These are phyloP conservation scores for Mycena albidolilacea DNA, from an alignment of 768 basidiomycete species.

Conservation along the genomic window DNA sequence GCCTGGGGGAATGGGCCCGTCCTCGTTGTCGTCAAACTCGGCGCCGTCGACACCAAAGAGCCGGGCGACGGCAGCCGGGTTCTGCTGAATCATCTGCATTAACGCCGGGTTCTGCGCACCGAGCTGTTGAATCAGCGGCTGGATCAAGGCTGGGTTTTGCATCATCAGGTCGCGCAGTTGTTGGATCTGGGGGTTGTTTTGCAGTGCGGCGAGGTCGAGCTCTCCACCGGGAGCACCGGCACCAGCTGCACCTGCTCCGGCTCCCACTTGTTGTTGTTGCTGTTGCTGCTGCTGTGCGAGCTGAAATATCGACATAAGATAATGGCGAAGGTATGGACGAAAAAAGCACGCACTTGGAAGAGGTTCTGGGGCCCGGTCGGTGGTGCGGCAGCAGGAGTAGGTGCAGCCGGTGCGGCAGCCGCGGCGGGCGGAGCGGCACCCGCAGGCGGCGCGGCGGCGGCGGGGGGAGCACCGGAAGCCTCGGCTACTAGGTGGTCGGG, in stretches of 20 bases:
- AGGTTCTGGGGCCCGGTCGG: conserved; percentile 76
- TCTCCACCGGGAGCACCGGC: conserved; percentile 50
- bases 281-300: conserved; percentile 82
- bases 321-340: not conserved
- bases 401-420: conserved; percentile 55
- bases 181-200: conserved; percentile 74
- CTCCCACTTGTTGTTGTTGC: conserved; percentile 52
- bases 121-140: conserved; percentile 89
- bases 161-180: conserved; percentile 81
- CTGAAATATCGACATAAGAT: conserved; percentile 49
- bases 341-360: conserved; percentile 73
- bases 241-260: conserved; percentile 50
- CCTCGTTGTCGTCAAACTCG: conserved; percentile 59
- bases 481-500: conserved; percentile 77
- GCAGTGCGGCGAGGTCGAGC: conserved; percentile 68
- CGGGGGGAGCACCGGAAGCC: conserved; percentile 52
- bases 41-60: conserved; percentile 68
- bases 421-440: conserved; percentile 55
- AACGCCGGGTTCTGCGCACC: conserved; percentile 81
- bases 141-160: conserved; percentile 84
- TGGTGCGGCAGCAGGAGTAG: conserved; percentile 49
- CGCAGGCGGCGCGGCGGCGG: conserved; percentile 52
- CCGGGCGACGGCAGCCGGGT: conserved; percentile 80
- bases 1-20: conserved; percentile 61
- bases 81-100: conserved; percentile 74